Evolutionary conservation across 495 filamentous ascomycete species (phyloP).

Genomic region (Coniosporium apollinis): DNA sequence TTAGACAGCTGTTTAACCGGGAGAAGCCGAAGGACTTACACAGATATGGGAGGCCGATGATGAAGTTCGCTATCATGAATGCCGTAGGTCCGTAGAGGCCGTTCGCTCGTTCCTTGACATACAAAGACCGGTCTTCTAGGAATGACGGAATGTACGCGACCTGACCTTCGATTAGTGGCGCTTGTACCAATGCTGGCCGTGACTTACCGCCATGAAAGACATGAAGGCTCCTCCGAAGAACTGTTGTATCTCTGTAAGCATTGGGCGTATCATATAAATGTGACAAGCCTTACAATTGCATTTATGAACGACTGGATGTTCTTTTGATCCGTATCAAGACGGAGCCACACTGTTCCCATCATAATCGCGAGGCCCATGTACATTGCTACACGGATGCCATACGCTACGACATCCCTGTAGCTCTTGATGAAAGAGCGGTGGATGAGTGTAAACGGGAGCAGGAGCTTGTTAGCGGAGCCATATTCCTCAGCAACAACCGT

Average conservation of each 20-base stretch:
- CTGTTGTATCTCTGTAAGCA: too few species aligned
- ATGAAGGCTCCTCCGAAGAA: constrained; percentile 76
- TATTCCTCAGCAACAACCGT: constrained; percentile 15
- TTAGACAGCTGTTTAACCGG: constrained; percentile 3
- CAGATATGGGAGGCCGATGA: constrained; percentile 65
- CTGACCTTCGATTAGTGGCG: too few species aligned
- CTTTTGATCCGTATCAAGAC: constrained; percentile 42
- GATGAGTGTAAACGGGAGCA: constrained; percentile 36
- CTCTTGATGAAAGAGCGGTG: constrained; percentile 63
- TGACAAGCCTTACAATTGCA: constrained; percentile 42
- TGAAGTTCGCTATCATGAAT: constrained; percentile 61
- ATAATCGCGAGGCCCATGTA: constrained; percentile 69
- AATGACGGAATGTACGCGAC: constrained; percentile 67
- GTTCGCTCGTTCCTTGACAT: constrained; percentile 63
- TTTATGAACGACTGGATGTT: constrained; percentile 67
- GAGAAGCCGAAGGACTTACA: constrained; percentile 19
- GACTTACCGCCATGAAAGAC: constrained; percentile 83
- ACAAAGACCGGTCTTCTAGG: constrained; percentile 60
- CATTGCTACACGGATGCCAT: constrained; percentile 69
- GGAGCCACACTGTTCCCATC: constrained; percentile 77
- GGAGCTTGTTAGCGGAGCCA: constrained; percentile 9
- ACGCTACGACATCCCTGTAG: constrained; percentile 65
- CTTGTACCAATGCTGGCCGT: too few species aligned
- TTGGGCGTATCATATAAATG: too few species aligned
- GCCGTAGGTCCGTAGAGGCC: constrained; percentile 58